These are phyloP conservation scores for Millerozyma acaciae DNA, from an alignment of 805 yeast genomes.

Conservation along the genomic window DNA sequence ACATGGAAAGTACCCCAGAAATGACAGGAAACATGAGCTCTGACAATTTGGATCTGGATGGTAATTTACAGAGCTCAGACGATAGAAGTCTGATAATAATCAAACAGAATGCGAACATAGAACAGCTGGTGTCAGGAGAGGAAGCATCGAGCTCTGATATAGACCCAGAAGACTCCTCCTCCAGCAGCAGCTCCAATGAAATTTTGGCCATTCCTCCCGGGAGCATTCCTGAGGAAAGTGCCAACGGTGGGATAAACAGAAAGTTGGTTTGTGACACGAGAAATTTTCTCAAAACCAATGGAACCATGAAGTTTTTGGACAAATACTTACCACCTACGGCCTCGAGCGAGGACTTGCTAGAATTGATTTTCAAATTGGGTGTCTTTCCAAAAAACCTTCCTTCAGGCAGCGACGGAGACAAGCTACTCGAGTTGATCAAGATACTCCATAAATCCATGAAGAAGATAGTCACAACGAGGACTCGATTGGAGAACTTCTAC, in stretches of 20 bases:
- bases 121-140: neutral
- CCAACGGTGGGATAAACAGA: neutral
- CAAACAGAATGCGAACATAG: too few relatives aligned
- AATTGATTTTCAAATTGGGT: slow-evolving; percentile 61
- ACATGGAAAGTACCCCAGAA: slow-evolving; percentile 2
- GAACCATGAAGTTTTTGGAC: slow-evolving; percentile 57
- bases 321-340: slow-evolving; percentile 60
- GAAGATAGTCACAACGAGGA: slow-evolving; percentile 54
- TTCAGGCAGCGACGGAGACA: slow-evolving; percentile 35
- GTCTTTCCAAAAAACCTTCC: slow-evolving; percentile 38
- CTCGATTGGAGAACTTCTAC: slow-evolving; percentile 49
- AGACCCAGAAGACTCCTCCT: slow-evolving; percentile 9
- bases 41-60: neutral
- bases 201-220: neutral
- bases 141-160: too few relatives aligned
- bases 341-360: slow-evolving; percentile 52
- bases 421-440: slow-evolving; percentile 45
- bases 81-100: too few relatives aligned
- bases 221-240: neutral
- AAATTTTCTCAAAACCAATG: slow-evolving; percentile 53
- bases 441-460: slow-evolving; percentile 62
- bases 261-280: slow-evolving; percentile 23
- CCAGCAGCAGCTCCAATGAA: slow-evolving; percentile 4
- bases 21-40: neutral
- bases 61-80: too few relatives aligned